phyloP scores from a whole-genome alignment of 495 filamentous ascomycete genomes.

The Glutinoglossum americanum region DNA sequence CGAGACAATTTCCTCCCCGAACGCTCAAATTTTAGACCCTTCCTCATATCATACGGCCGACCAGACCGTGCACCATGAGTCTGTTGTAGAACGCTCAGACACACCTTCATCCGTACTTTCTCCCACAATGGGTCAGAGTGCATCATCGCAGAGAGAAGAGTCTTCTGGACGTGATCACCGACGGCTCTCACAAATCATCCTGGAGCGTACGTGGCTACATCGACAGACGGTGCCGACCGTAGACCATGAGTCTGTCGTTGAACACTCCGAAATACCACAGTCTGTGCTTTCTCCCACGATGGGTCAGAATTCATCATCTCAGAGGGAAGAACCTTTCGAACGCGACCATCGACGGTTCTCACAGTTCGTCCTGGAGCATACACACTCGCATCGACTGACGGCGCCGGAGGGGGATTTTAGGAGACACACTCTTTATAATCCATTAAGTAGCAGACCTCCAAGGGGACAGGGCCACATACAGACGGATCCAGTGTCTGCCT shows the following conservation, averaged over 20 bases:
- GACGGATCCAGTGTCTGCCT: neutral
- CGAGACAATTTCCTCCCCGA: neutral
- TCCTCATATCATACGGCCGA: neutral
- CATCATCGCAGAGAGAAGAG: slow-evolving; percentile 3
- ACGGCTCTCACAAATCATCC: neutral
- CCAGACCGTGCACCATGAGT: neutral
- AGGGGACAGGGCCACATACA: neutral
- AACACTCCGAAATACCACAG: neutral
- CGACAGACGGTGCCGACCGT: neutral
- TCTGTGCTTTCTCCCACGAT: neutral
- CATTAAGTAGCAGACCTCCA: neutral
- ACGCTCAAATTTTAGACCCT: neutral
- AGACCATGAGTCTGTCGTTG: neutral
- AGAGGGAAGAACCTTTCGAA: neutral
- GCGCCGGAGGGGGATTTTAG: neutral
- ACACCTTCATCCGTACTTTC: neutral
- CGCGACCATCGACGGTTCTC: neutral
- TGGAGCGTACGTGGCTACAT: neutral
- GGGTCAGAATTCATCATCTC: slow-evolving; percentile 1
- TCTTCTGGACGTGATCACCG: neutral
- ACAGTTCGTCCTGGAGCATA: neutral
- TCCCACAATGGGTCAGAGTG: slow-evolving; percentile 3
- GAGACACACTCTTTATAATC: neutral
- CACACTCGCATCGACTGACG: neutral
- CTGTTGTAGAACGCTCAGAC: neutral